phyloP scores from a whole-genome alignment of 2,329 filamentous ascomycete genomes.

The Fusarium secorum region DNA sequence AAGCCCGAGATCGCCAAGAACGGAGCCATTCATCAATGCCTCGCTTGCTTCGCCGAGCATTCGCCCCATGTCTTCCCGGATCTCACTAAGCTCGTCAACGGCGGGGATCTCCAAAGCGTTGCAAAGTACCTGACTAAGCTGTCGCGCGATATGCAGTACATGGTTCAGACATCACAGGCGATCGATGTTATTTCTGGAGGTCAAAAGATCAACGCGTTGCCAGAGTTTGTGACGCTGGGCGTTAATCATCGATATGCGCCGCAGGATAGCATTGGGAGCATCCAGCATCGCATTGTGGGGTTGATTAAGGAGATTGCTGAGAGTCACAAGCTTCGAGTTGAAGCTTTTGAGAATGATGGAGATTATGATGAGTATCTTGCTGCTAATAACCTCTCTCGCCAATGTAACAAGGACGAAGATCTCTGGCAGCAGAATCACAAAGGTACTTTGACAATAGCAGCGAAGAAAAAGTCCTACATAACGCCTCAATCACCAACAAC shows the following conservation, averaged over 20 bases:
- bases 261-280: constrained; percentile 2
- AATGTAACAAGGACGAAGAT: neutral
- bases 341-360: constrained; percentile 6
- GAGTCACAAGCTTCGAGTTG: neutral
- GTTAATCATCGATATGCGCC: constrained; percentile 61
- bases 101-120: constrained; percentile 40
- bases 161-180: constrained; percentile 67
- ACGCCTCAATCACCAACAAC: neutral
- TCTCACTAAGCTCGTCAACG: constrained; percentile 45
- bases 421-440: neutral
- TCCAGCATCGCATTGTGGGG: neutral
- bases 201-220: constrained; percentile 70
- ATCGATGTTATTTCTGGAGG: constrained; percentile 68
- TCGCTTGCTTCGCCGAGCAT: constrained; percentile 64
- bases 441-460: neutral
- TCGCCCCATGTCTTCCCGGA: constrained; percentile 57
- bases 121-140: constrained; percentile 34
- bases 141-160: constrained; percentile 49
- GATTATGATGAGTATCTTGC: neutral
- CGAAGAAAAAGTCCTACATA: neutral
- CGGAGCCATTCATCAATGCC: constrained; percentile 61
- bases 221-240: constrained; percentile 63
- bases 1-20: constrained; percentile 52
- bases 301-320: neutral
- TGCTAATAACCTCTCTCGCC: neutral